phyloP scores from a whole-genome alignment of 345 rosid species.

The Microthlaspi erraticum region DNA sequence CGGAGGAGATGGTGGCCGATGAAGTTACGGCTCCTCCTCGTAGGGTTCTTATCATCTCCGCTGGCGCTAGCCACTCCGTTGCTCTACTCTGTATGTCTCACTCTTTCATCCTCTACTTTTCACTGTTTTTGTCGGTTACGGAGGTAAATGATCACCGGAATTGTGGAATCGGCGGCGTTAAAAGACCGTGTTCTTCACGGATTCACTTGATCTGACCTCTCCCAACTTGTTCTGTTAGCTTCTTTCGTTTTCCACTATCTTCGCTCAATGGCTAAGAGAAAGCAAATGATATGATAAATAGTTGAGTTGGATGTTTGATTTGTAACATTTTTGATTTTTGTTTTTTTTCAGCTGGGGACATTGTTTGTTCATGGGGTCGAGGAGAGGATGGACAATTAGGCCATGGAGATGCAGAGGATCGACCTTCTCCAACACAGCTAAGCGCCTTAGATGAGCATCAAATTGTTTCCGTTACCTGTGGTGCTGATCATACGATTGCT shows the following conservation, averaged over 20 bases:
- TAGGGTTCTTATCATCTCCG: constrained; percentile 78
- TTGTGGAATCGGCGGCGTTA: constrained; percentile 21
- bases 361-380: constrained; percentile 95
- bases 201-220: constrained; percentile 35
- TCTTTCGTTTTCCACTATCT: not conserved
- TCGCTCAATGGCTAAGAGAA: too few species aligned
- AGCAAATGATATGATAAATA: not conserved
- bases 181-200: not conserved
- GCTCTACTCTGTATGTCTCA: constrained; percentile 77
- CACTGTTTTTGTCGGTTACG: constrained; percentile 24
- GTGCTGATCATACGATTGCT: constrained; percentile 95
- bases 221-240: not conserved
- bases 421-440: constrained; percentile 75
- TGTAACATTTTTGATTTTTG: not conserved
- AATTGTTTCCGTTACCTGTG: constrained; percentile 76
- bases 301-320: constrained; percentile 18
- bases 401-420: constrained; percentile 93
- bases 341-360: constrained; percentile 75
- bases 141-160: not conserved
- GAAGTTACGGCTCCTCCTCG: constrained; percentile 58
- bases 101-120: not conserved
- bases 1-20: constrained; percentile 46
- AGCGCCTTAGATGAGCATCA: constrained; percentile 71
- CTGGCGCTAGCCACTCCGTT: constrained; percentile 97
- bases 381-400: constrained; percentile 99